Percentiles rank a stretch among this genome's conserved stretches.
These are phyloP conservation scores for Hortaea werneckii DNA, from an alignment of 2,329 filamentous ascomycete species.

Conservation along the genomic window DNA sequence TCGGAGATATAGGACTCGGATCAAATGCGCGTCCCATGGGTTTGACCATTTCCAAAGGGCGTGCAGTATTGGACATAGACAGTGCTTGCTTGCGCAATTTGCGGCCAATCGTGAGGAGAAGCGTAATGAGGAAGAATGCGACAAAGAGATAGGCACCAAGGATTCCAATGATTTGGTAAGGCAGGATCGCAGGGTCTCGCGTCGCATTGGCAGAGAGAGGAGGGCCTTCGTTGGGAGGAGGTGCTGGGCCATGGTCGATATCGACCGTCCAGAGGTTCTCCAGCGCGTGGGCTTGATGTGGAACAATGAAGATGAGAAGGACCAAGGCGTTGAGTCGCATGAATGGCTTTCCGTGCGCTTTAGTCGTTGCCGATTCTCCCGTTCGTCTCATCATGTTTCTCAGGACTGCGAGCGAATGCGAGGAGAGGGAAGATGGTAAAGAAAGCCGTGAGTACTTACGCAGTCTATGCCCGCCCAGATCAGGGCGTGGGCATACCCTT, in stretches of 20 bases:
- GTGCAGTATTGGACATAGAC: slow-evolving; percentile 32
- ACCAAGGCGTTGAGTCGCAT: neutral
- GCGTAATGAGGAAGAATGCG: slow-evolving; percentile 60
- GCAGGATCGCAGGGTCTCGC: slow-evolving; percentile 56
- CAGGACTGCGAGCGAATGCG: neutral
- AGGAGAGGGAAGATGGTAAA: neutral
- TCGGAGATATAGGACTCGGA: slow-evolving; percentile 24
- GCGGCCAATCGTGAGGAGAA: slow-evolving; percentile 39
- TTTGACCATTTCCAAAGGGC: slow-evolving; percentile 50
- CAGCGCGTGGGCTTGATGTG: slow-evolving; percentile 6
- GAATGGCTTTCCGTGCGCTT: too few relatives aligned
- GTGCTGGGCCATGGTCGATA: slow-evolving; percentile 48
- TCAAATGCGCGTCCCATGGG: slow-evolving; percentile 27
- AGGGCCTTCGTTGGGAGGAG: slow-evolving; percentile 51
- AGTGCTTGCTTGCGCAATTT: slow-evolving; percentile 36
- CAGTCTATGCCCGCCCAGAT: neutral
- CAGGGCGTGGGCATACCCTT: neutral
- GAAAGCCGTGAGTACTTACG: neutral
- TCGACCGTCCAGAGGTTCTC: slow-evolving; percentile 29
- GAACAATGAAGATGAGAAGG: slow-evolving; percentile 15
- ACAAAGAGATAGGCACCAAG: slow-evolving; percentile 73
- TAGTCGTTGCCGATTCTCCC: too few relatives aligned
- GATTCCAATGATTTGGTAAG: slow-evolving; percentile 73
- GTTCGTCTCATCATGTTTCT: too few relatives aligned
- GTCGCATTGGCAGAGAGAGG: slow-evolving; percentile 48